Base-by-base conservation (phyloP, 108 stramenopile genomes). In the Chaetoceros tenuissimus region DNA sequence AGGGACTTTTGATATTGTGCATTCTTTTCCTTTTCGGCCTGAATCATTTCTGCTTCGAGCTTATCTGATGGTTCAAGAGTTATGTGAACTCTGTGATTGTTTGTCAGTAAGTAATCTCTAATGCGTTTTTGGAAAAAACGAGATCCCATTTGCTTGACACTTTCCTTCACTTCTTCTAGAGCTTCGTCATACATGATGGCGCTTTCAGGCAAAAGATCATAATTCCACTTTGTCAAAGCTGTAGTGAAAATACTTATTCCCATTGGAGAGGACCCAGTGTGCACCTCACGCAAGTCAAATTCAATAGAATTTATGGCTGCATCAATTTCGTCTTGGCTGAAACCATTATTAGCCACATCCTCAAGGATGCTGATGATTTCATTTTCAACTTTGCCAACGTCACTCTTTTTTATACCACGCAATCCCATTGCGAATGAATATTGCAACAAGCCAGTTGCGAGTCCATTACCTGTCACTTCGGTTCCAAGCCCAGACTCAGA, bases 261-360 rank as follows among this genome's bases (percentile, higher is more conserved):
- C 24, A 72, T 71, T 24, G 87, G 86, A 51, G 75, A 68, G 18
- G 68, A 73, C 27, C 87, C 86, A 20, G 86, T 77, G 64, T 89
- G 85, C 63, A 80, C 85, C 59, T 87, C 94, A 47, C 85, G 71
- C 24, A 88, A 59, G 3, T 29, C 25, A 53, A 97, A 92, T 68
- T 94, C 91, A 19, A 92, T 51, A 51, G 86, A 77, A 68, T 97
- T 95, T 71, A 97, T 54, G 30, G 79, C 78, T 52, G 87, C 87
- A 17, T 59, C 77, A 21, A 94, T 68, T 1, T 74, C 83, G 19
- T 81, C 80, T 7, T 74, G 65, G 24, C 68, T 76, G 56, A 97
- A 96, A 10, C 95, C 94, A 53, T 85, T 72, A 5, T 56, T 51
- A 25, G 72, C 80, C 29, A 93, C 56, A 25, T 67, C 34, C 26